Percentiles rank a stretch among this genome's conserved stretches.
These are phyloP conservation scores for Symbiodinium natans DNA, from an alignment of 73 alveolate genomes.

Conservation along the genomic window DNA sequence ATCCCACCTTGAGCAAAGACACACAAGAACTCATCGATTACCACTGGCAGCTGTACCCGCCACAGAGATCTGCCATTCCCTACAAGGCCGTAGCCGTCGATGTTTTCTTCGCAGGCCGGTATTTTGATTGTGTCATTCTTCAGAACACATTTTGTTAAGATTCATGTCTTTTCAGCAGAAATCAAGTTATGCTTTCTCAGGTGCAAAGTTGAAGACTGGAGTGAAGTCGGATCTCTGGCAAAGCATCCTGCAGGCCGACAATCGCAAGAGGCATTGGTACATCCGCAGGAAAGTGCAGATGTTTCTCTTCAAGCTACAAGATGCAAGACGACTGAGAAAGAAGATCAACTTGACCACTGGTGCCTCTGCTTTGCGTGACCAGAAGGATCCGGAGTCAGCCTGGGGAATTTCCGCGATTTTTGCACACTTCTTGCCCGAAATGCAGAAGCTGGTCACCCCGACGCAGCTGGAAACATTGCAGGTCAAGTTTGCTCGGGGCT, in stretches of 20 bases:
- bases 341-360: background rate
- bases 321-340: conserved; percentile 7
- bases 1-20: background rate
- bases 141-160: background rate
- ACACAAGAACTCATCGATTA: background rate
- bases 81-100: background rate
- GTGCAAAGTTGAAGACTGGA: background rate
- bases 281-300: background rate
- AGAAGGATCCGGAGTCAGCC: background rate
- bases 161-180: background rate
- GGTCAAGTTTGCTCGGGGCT: background rate
- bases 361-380: background rate
- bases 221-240: no score
- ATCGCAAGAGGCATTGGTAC: background rate
- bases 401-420: background rate
- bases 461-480: background rate
- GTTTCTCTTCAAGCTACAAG: background rate
- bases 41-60: background rate
- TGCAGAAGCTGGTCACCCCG: background rate
- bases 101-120: background rate
- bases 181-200: background rate
- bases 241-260: background rate
- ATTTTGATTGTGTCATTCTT: no score
- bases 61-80: background rate
- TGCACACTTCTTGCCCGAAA: background rate